These are phyloP conservation scores for Knoxia roxburghii DNA, from an alignment of 257 asterid species.

Conservation along the genomic window DNA sequence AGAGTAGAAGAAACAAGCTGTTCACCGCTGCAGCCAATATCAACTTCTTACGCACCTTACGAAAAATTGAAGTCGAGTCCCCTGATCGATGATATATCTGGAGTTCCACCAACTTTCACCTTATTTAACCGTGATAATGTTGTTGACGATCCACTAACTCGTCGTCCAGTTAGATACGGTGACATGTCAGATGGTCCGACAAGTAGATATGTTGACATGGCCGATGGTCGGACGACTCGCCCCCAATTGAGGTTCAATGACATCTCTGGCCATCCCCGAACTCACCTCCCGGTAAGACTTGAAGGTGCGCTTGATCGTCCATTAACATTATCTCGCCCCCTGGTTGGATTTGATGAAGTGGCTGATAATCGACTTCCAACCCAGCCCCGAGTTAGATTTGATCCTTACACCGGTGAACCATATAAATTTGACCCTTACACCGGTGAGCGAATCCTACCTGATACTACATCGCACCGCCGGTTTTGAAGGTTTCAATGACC, in stretches of 20 bases:
- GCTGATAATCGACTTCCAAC: constrained; percentile 31
- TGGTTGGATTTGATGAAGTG: constrained; percentile 45
- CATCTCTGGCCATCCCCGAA: background rate
- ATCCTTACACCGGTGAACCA: constrained; percentile 83
- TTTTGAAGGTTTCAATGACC: constrained; percentile 19
- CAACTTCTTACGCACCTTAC: constrained; percentile 23
- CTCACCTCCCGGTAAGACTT: background rate
- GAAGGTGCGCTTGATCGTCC: constrained; percentile 19
- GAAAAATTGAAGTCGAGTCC: constrained; percentile 26
- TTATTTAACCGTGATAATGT: background rate
- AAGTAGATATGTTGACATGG: constrained; percentile 38
- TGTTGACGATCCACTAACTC: constrained; percentile 31
- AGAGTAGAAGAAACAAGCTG: constrained; percentile 31
- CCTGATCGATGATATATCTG: background rate
- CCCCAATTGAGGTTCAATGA: constrained; percentile 20
- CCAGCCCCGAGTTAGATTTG: constrained; percentile 62
- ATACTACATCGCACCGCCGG: constrained; percentile 21
- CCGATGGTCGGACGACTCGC: constrained; percentile 7
- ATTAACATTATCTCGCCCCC: constrained; percentile 45
- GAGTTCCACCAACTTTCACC: background rate
- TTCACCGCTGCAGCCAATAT: constrained; percentile 31
- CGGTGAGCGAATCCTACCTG: constrained; percentile 71
- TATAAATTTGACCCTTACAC: constrained; percentile 94
- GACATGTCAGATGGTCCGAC: constrained; percentile 5
- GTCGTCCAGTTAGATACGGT: constrained; percentile 57